Conservation (phyloP, 208 protist genomes). For the Leishmania aethiopica region DNA sequence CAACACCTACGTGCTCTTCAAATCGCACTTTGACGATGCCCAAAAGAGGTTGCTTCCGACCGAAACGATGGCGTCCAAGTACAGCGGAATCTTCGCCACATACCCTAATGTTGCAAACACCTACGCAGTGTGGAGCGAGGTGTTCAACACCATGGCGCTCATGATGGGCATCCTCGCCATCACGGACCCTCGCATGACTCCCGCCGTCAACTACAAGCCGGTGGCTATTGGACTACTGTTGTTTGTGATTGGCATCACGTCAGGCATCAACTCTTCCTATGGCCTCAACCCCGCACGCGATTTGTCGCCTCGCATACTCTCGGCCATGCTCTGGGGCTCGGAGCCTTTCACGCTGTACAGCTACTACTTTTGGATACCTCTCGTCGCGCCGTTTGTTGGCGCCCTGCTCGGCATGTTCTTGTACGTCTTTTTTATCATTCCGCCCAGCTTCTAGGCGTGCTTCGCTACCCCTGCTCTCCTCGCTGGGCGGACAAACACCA, state of each 20-base stretch:
- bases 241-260: conserved; percentile 45
- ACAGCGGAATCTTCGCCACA: conserved; percentile 51
- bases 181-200: conserved; percentile 41
- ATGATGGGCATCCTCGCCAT: conserved; percentile 55
- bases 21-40: conserved; percentile 31
- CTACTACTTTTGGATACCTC: conserved; percentile 59
- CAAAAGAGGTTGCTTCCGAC: conserved; percentile 10
- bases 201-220: conserved; percentile 44
- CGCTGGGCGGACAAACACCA: neutral
- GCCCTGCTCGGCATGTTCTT: conserved; percentile 43
- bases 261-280: conserved; percentile 46
- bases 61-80: conserved; percentile 32
- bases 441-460: neutral
- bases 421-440: conserved; percentile 47
- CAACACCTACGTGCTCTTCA: conserved; percentile 46
- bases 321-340: conserved; percentile 37
- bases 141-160: conserved; percentile 46
- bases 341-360: conserved; percentile 41
- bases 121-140: conserved; percentile 39
- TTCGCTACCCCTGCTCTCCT: neutral
- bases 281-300: conserved; percentile 60
- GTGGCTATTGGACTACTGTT: conserved; percentile 46
- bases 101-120: conserved; percentile 42
- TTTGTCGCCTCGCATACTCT: conserved; percentile 44
- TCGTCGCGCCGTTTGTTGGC: conserved; percentile 36